Conservation (phyloP, 2,329 filamentous ascomycete species). For the Xylariaceae sp. region DNA sequence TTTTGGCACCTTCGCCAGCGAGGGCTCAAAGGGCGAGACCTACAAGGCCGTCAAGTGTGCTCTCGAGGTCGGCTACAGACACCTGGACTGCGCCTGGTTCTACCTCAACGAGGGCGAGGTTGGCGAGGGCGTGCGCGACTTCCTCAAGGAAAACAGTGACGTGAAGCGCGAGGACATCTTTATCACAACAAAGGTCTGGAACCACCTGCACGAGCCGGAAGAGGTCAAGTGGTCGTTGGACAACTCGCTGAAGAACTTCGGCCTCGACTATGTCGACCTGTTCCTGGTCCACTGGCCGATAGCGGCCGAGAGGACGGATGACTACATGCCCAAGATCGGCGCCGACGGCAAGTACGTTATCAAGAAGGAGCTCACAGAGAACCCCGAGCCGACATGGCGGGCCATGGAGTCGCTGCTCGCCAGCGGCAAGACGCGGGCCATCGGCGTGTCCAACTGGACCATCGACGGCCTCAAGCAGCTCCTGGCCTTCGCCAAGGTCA, state of each 20-base stretch:
- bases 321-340: conserved; percentile 36
- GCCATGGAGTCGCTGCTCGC: conserved; percentile 44
- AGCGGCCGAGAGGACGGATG: conserved; percentile 35
- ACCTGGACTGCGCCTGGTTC: conserved; percentile 61
- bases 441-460: conserved; percentile 41
- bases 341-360: conserved; percentile 40
- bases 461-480: conserved; percentile 32
- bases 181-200: conserved; percentile 62
- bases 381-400: conserved; percentile 56
- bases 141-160: conserved; percentile 30
- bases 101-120: conserved; percentile 63
- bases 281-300: conserved; percentile 51
- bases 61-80: conserved; percentile 55
- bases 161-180: conserved; percentile 46
- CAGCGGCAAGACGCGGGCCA: conserved; percentile 27
- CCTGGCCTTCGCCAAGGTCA: conserved; percentile 30
- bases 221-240: conserved; percentile 49
- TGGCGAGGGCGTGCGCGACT: conserved; percentile 46
- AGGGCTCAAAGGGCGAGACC: conserved; percentile 52
- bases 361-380: conserved; percentile 55
- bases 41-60: conserved; percentile 58
- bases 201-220: conserved; percentile 55
- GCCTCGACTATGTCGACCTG: conserved; percentile 49
- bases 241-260: conserved; percentile 43
- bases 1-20: conserved; percentile 61